Base-by-base conservation (phyloP, 1,139 yeast genomes). In the Yamadazyma atmosphaerica region DNA sequence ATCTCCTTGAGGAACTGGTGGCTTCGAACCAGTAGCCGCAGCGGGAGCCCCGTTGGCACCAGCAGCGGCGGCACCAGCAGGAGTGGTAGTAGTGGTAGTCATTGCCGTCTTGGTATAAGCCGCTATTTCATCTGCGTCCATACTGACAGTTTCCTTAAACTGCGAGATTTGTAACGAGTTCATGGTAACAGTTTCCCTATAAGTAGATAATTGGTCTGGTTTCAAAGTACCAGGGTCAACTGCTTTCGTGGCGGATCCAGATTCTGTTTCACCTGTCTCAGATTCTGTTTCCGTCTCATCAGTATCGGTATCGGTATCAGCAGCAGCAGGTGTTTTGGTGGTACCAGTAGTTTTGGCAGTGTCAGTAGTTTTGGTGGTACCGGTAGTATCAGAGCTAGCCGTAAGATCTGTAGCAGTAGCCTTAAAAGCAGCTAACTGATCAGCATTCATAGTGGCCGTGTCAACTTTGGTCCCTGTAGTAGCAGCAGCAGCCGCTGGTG, bases 111-210 rank as follows among this genome's bases (percentile, higher is more conserved):
- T 25, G 13, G 19, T 22, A 24, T 38, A 45, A 1, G 31, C 41
- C 4, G 43, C 43, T n/a, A 48, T 35, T 17, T 47, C 46, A 7
- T 29, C 50, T 2, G 39, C 33, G 24, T 45, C 38, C 49, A 47
- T 46, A 14, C 44, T 37, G 11, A 41, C 46, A 11, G 53, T 44
- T 21, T 36, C 17, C 25, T 34, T 7, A 33, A 42, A 50, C n/a
- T 34, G 32, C 13, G 40, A 36, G 14, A 51, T 39, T 31, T 44
- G 41, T 4, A 40, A 35, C n/a, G 48, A 34, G 34, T 46, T 39
- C 45, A 44, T 40, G 33, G 54, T 51, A 21, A 36, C 41, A 8
- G 47, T 44, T 8, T 31, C 13, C 28, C 33, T 29, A 32, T 41
- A 43, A n/a, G 38, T 38, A 8, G 49, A 37, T 17, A 38, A 21